Percentiles rank a stretch among this genome's conserved stretches.
These are phyloP conservation scores for Paraphoma chrysanthemicola DNA, from an alignment of 2,329 filamentous ascomycete species.

Conservation along the genomic window DNA sequence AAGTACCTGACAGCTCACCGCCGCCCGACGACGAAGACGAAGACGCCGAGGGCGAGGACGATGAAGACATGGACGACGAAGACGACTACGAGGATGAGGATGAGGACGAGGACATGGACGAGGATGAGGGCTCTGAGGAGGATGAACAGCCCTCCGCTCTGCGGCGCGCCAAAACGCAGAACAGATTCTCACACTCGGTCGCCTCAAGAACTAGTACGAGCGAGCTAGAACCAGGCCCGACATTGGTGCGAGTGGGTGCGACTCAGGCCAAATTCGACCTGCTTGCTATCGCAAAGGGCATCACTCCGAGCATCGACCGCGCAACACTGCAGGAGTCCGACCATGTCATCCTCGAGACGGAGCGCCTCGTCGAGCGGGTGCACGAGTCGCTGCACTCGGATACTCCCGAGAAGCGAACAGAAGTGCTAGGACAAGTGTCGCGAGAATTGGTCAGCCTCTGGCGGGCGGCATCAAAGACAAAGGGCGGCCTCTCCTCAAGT, in stretches of 20 bases:
- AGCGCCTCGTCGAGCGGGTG: slow-evolving; percentile 66
- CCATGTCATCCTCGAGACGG: slow-evolving; percentile 76
- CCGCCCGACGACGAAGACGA: slow-evolving; percentile 23
- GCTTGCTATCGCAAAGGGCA: slow-evolving; percentile 73
- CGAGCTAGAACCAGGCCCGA: slow-evolving; percentile 27
- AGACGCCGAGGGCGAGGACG: slow-evolving; percentile 50
- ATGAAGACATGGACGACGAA: slow-evolving; percentile 29
- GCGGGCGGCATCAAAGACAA: slow-evolving; percentile 59
- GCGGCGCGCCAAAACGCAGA: slow-evolving; percentile 26
- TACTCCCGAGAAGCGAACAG: slow-evolving; percentile 35
- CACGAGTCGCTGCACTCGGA: slow-evolving; percentile 42
- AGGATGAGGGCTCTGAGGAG: slow-evolving; percentile 35
- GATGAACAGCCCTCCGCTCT: slow-evolving; percentile 50
- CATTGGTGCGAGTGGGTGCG: slow-evolving; percentile 34
- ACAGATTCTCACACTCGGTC: slow-evolving; percentile 38
- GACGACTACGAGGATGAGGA: slow-evolving; percentile 35
- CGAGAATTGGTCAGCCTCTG: slow-evolving; percentile 46
- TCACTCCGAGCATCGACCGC: slow-evolving; percentile 64
- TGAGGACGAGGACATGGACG: slow-evolving; percentile 44
- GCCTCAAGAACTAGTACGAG: slow-evolving; percentile 47
- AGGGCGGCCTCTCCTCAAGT: slow-evolving; percentile 20
- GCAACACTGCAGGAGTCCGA: slow-evolving; percentile 72
- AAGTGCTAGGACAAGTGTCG: slow-evolving; percentile 34
- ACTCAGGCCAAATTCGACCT: slow-evolving; percentile 67
- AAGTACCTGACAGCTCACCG: slow-evolving; percentile 48